phyloP scores from a whole-genome alignment of 2,329 filamentous ascomycete species.

The Colletotrichum tanaceti region DNA sequence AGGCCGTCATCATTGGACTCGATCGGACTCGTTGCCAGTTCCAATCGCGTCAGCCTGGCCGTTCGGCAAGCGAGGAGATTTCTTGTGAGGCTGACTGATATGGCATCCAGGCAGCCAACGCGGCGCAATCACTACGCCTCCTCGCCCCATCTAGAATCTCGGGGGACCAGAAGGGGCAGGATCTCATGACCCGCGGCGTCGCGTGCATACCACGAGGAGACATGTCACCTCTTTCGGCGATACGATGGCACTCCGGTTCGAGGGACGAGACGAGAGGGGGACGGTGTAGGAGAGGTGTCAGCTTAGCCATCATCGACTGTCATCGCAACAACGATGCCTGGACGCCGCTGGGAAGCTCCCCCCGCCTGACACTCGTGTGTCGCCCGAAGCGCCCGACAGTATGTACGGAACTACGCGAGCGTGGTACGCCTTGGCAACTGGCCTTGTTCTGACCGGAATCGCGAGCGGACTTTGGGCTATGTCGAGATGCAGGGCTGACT shows the following conservation, averaged over 20 bases:
- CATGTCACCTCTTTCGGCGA: slow-evolving; percentile 2
- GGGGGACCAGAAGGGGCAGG: neutral
- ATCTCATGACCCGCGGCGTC: neutral
- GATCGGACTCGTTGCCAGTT: neutral
- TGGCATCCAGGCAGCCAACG: neutral
- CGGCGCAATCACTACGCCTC: slow-evolving; percentile 2
- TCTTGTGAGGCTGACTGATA: slow-evolving; percentile 22
- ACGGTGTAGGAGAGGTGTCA: slow-evolving; percentile 6
- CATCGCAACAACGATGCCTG: slow-evolving; percentile 7
- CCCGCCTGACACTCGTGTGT: slow-evolving; percentile 8
- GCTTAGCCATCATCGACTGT: slow-evolving; percentile 2
- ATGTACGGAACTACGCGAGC: neutral
- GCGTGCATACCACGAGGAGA: neutral
- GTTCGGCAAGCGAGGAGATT: neutral
- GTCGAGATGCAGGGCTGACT: slow-evolving; percentile 9
- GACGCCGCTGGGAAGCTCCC: neutral
- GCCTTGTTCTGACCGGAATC: neutral
- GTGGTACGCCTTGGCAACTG: neutral
- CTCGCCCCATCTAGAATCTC: neutral
- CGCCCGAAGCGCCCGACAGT: neutral
- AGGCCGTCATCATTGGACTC: neutral
- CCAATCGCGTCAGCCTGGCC: slow-evolving; percentile 3
- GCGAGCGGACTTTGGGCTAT: neutral
- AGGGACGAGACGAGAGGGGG: neutral
- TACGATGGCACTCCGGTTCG: neutral